Base-by-base conservation (phyloP, 768 basidiomycete species). In the Lactifluus echinatus region DNA sequence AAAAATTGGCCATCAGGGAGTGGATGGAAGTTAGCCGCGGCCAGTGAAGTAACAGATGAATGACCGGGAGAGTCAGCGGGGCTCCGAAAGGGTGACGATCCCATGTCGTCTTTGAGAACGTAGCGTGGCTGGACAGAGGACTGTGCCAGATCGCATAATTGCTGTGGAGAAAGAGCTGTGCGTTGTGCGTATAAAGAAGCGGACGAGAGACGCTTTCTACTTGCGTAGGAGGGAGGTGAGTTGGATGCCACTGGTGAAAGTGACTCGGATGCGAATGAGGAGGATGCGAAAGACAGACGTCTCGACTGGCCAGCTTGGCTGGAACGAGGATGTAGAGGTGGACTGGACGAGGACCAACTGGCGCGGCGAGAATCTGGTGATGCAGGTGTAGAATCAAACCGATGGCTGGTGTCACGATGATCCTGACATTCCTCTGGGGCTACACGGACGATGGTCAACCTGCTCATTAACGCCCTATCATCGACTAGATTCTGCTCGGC, bases 211-310 rank as follows among this genome's bases (percentile, higher is more conserved):
- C 62, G 59, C 39, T 56, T 61, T 49, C 42, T 29, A 36, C 11
- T 55, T 23, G 59, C 48, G 11, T 53, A 55, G 23, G 48, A 60
- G 10, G 51, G 62, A 24, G 50, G 60, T 39, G 47, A 49, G 55
- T 21, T 53, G 5, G 59, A 28, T 21, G 29, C 28, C 21, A 26
- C 34, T 11, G 48, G 51, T 7, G 29, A 36, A 11, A 8, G 15
- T 33, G 56, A 28, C 19, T 59, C 60, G 1, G 50, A 49, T 14
- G 58, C 42, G 37, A 63, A 63, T 7, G 62, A 63, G 36, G 62
- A 50, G 23, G 62, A 57, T 15, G 62, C 62, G 42, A 63, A 63
- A 12, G 62, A 63, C 17, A 63, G 50, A 4, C 62, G 62, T 29
- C 57, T 43, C 24, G 60, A 17, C 26, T 53, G 56, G n/a, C 15